Evolutionary conservation across 768 basidiomycete genomes (phyloP).

Genomic region (Tephrocybe sp.): DNA sequence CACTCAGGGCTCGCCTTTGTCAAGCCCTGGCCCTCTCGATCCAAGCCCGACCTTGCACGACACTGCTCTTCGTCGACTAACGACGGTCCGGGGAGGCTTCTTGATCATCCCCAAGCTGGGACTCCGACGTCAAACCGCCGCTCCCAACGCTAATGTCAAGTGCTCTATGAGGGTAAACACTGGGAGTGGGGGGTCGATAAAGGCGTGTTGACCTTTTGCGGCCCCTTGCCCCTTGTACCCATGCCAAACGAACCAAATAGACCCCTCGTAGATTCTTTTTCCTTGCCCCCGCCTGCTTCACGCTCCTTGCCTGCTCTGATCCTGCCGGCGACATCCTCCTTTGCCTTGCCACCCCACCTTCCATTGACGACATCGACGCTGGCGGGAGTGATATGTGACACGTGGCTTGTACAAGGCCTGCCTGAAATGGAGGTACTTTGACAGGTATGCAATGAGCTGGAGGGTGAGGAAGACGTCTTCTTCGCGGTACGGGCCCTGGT

Average conservation of each 20-base stretch:
- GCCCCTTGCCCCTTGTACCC: constrained; percentile 48
- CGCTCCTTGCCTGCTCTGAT: constrained; percentile 2
- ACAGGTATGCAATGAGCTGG: constrained; percentile 93
- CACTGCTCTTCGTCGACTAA: too few relatives aligned
- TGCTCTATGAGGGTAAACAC: constrained; percentile 95
- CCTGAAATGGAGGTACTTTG: constrained; percentile 96
- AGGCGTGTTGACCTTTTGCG: not conserved
- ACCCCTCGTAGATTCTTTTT: not conserved
- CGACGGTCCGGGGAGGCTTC: too few relatives aligned
- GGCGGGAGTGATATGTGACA: constrained; percentile 75
- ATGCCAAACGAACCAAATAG: constrained; percentile 22
- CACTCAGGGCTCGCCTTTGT: too few relatives aligned
- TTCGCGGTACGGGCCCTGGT: constrained; percentile 78
- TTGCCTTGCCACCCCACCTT: constrained; percentile 29
- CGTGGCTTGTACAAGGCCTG: constrained; percentile 92
- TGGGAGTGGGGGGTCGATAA: constrained; percentile 12
- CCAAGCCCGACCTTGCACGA: too few relatives aligned
- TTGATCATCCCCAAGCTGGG: too few relatives aligned
- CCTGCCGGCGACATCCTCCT: constrained; percentile 23
- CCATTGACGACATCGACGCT: constrained; percentile 40
- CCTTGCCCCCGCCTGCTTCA: not conserved
- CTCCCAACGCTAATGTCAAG: too few relatives aligned
- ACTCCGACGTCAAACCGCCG: too few relatives aligned
- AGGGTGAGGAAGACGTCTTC: constrained; percentile 90
- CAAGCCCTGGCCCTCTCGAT: too few relatives aligned